These are phyloP conservation scores for Candida awuae DNA, from an alignment of 805 yeast genomes.

Conservation along the genomic window DNA sequence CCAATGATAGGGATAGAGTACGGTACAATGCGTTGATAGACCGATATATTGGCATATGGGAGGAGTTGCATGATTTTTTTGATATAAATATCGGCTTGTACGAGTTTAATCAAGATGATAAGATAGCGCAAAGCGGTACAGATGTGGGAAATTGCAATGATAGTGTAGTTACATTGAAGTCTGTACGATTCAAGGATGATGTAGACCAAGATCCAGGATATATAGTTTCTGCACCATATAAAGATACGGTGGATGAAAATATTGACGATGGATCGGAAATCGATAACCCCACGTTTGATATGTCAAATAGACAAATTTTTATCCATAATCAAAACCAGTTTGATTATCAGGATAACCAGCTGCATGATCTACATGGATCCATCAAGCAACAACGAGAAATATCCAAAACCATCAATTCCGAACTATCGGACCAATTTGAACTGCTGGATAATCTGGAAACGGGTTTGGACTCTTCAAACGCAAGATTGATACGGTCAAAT, in stretches of 20 bases:
- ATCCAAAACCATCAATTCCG: constrained; percentile 40
- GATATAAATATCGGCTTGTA: not conserved
- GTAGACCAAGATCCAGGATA: constrained; percentile 4
- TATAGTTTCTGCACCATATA: not conserved
- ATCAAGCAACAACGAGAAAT: constrained; percentile 38
- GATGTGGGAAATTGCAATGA: not conserved
- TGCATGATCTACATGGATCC: constrained; percentile 34
- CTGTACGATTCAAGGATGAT: not conserved
- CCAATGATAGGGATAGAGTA: too few species aligned
- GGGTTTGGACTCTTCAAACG: constrained; percentile 36
- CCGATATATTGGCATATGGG: not conserved
- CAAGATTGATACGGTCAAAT: constrained; percentile 35
- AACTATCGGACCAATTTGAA: constrained; percentile 41
- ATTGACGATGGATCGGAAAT: not conserved
- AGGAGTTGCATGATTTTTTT: not conserved
- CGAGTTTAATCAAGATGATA: not conserved
- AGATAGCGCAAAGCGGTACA: not conserved
- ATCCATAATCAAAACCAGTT: constrained; percentile 39
- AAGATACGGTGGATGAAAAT: constrained; percentile 2
- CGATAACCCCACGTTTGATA: constrained; percentile 9
- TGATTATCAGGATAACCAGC: constrained; percentile 37
- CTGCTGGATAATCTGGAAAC: constrained; percentile 43
- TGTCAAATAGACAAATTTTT: constrained; percentile 27
- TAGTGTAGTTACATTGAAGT: not conserved
- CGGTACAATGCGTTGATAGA: not conserved